Evolutionary conservation across 2,329 filamentous ascomycete species (phyloP).

Genomic region (Monilinia aucupariae): DNA sequence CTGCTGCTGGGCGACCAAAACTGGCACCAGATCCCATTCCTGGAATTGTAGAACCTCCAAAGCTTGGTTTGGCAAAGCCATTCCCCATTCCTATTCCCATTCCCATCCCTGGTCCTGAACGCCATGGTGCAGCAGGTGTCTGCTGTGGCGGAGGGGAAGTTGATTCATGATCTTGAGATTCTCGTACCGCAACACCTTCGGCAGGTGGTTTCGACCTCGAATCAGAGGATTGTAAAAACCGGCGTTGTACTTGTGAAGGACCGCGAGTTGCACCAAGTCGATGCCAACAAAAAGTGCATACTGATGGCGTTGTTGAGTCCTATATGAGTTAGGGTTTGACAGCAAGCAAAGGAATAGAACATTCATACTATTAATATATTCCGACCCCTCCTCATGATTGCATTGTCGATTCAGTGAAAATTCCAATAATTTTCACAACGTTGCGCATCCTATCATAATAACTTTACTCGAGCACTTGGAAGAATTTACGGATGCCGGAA

Average conservation of each 20-base stretch:
- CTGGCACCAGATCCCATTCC: not conserved
- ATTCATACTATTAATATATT: constrained; percentile 29
- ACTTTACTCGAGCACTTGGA: not conserved
- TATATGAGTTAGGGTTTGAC: constrained; percentile 16
- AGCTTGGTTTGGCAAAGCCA: not conserved
- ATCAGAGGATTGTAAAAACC: constrained; percentile 34
- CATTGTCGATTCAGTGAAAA: constrained; percentile 23
- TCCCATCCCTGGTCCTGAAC: constrained; percentile 11
- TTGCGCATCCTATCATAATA: too few species aligned
- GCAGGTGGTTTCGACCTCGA: constrained; percentile 26
- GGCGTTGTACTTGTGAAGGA: constrained; percentile 32
- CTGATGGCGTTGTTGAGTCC: constrained; percentile 30
- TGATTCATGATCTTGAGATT: constrained; percentile 18
- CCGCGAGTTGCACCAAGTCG: constrained; percentile 30
- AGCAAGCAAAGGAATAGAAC: too few species aligned
- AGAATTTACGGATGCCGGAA: constrained; percentile 22
- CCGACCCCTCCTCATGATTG: constrained; percentile 29
- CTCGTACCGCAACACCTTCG: constrained; percentile 21
- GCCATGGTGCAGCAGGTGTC: constrained; percentile 20
- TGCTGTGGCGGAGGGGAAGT: not conserved
- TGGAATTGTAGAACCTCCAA: constrained; percentile 6
- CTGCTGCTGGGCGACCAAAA: constrained; percentile 5
- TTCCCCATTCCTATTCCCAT: not conserved
- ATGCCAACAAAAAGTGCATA: constrained; percentile 36
- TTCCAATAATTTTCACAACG: constrained; percentile 8